Base-by-base conservation (phyloP, 805 yeast species). In the Wickerhamomyces pijperi region DNA sequence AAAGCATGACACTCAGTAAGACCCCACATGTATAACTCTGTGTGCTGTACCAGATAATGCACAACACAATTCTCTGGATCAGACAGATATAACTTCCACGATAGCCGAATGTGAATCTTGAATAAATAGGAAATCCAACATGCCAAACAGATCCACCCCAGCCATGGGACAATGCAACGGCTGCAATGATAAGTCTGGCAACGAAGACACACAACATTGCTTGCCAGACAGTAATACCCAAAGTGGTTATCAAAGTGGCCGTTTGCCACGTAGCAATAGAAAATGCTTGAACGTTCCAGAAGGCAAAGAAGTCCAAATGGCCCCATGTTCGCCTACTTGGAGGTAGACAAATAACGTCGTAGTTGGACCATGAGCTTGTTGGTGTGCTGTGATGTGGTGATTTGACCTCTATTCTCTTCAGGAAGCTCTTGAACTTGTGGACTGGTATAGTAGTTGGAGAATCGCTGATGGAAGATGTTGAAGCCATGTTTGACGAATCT, bases 121-220 rank as follows among this genome's bases (percentile, higher is more conserved):
- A 56, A 38, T 59, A 59, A 11, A 72, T 60, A 3, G 76, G 64
- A 45, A 60, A 72, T 1, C 76, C 75, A 33, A 72, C 59, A 49
- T 70, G 76, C 52, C 64, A 72, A 18, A 61, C 59, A 7, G 67
- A 62, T 28, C 78, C 77, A 14, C 64, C 66, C 51, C 64, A 61
- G 28, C 73, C 70, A 42, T 68, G 68, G 12, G 62, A 50, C 7
- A 67, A 51, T 11, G 73, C 67, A 34, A 65, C 53, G 3, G 58
- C 43, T 32, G 64, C 61, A 39, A 67, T 63, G 35, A 72, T 46
- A 13, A 58, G 21, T 37, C 67, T 63, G 4, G 66, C 74, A 17
- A 72, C 39, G 17, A 67, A 59, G 17, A 67, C 58, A 17, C 59
- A 56, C 5, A 67, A 65, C 67, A 71, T 65, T 2, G 71, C 53